Base-by-base conservation (phyloP, 371 early-diverging fungal genomes). In the Rhizopus delemar region DNA sequence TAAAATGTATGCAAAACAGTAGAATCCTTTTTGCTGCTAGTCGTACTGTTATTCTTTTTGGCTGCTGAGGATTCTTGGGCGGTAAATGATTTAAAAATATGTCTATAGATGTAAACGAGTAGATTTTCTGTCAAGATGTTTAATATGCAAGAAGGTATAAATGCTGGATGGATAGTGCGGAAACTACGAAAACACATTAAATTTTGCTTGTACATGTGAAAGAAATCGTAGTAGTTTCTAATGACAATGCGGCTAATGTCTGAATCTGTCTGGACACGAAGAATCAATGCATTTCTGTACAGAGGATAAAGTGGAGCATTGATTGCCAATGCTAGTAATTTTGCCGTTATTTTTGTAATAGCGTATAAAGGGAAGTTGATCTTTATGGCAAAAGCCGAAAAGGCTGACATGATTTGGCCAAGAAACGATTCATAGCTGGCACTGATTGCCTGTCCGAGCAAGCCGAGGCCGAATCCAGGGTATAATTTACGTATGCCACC, bases 401-500 rank as follows among this genome's bases (percentile, higher is more conserved):
- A 16, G 52, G 43, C 9, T 33, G 65, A 35, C 62, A 73, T 61
- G 35, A 79, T 53, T n/a, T 68, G 72, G 45, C 71, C 69, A 12
- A 84, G 59, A 3, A 73, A 51, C 0, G 80, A 77, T 38, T 85
- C 86, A 51, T 82, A 85, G n/a, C 69, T 63, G 13, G 78, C 75
- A 48, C 78, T 78, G 52, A 81, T 53, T 3, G 79, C 77, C 59
- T 85, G 86, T 33, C 81, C 78, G 4, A 83, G 65, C 46, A 85
- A 60, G 5, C 86, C 82, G 16, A 82, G 64, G 0, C 84, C 84
- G 63, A 85, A 78, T 0, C 86, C 86, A 15, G 83, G 74, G 62
- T 83, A 85, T 2, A 85, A 56, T 12, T 73, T 66, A n/a, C 76
- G 70, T 29, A 80, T 58, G 7, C 86, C 83, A 16, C 78, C 73